Conservation (phyloP, 169 alveolate genomes). For the Cyclospora cayetanensis region DNA sequence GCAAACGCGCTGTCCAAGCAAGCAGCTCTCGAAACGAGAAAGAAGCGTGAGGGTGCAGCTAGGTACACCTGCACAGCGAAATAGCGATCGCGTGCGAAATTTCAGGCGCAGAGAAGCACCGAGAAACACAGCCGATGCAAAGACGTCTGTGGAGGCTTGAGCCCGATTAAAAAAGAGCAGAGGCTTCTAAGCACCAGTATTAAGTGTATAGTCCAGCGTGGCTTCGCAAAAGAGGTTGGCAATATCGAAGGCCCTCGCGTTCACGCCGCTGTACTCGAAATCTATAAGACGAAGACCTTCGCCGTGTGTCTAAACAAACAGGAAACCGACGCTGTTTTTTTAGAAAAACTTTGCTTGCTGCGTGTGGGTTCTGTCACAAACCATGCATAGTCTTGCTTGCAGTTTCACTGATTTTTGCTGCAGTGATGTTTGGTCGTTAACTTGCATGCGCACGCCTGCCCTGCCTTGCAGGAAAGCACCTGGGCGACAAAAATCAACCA, state of each 20-base stretch:
- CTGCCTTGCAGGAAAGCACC: no score
- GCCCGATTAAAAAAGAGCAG: background rate
- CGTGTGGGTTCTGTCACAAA: no score
- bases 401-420: no score
- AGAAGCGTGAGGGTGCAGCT: background rate
- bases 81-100: background rate
- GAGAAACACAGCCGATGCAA: background rate
- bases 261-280: slow-evolving; percentile 74
- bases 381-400: no score
- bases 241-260: slow-evolving; percentile 75
- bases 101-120: background rate
- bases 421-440: no score
- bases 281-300: slow-evolving; percentile 75
- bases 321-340: no score
- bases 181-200: background rate
- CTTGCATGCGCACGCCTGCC: no score
- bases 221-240: slow-evolving; percentile 77
- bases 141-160: background rate
- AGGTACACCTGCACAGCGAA: background rate
- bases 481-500: no score
- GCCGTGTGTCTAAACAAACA: slow-evolving; percentile 4
- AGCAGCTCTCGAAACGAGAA: background rate
- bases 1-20: background rate
- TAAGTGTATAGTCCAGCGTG: slow-evolving; percentile 66
- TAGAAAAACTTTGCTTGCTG: no score